Evolutionary conservation across 495 filamentous ascomycete species (phyloP).

Genomic region (Penicillium silybi): DNA sequence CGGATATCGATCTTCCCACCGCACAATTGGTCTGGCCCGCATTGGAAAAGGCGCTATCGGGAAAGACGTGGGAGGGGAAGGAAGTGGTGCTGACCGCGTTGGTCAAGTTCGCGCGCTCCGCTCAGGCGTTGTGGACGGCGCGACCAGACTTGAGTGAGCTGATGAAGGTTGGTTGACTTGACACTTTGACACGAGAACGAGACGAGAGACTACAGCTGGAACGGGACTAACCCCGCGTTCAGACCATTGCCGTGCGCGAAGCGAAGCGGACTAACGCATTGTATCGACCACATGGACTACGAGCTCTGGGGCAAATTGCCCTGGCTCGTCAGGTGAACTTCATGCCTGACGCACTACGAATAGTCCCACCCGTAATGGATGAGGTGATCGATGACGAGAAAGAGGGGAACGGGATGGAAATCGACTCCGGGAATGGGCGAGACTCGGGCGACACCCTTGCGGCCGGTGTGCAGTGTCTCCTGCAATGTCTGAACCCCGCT

Average conservation of each 20-base stretch:
- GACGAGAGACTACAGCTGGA: not conserved
- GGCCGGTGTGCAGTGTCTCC: constrained; percentile 42
- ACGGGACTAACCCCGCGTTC: constrained; percentile 10
- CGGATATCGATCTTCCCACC: constrained; percentile 52
- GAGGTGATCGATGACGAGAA: constrained; percentile 42
- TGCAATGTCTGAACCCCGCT: constrained; percentile 42
- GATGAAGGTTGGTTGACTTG: constrained; percentile 48
- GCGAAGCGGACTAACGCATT: constrained; percentile 80
- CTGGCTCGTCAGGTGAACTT: constrained; percentile 62
- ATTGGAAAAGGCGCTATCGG: constrained; percentile 70
- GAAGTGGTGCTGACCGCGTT: constrained; percentile 85
- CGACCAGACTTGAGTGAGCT: constrained; percentile 44
- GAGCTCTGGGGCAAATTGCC: constrained; percentile 66
- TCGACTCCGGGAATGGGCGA: constrained; percentile 46
- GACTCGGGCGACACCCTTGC: constrained; percentile 44
- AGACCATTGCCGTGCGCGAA: constrained; percentile 71
- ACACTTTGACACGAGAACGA: not conserved
- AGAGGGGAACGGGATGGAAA: constrained; percentile 66
- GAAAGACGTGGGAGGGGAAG: constrained; percentile 94
- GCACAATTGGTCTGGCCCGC: constrained; percentile 72
- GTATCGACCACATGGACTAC: constrained; percentile 74
- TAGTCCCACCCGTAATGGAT: constrained; percentile 57
- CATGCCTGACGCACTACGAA: constrained; percentile 59
- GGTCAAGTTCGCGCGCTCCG: constrained; percentile 66
- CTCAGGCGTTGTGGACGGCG: constrained; percentile 53